A percentile compares a stretch with the other conserved stretches of the same genome.
These are phyloP conservation scores for Arthrobotrys megalospora DNA, from an alignment of 2,329 filamentous ascomycete genomes.

Conservation along the genomic window DNA sequence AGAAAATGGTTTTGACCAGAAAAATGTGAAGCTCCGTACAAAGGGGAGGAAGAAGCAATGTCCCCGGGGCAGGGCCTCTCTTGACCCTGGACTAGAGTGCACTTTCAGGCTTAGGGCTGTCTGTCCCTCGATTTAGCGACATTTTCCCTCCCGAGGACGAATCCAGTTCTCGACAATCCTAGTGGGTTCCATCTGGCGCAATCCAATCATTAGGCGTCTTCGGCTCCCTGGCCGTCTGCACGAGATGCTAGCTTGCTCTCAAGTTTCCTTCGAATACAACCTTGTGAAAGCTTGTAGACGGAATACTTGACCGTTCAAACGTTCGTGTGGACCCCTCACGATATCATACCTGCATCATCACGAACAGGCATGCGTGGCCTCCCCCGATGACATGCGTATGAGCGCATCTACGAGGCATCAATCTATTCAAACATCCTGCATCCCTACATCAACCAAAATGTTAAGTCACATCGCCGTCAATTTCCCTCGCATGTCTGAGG, in stretches of 20 bases:
- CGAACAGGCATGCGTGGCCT: conserved; percentile 31
- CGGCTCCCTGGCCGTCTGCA: conserved; percentile 46
- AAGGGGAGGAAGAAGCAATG: conserved; percentile 57
- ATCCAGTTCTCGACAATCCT: conserved; percentile 8
- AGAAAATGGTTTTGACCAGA: conserved; percentile 41
- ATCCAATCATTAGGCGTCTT: conserved; percentile 54
- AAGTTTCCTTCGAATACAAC: conserved; percentile 40
- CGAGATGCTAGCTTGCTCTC: conserved; percentile 46
- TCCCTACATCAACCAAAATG: conserved; percentile 34
- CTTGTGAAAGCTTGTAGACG: conserved; percentile 25
- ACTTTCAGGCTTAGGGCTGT: conserved; percentile 50
- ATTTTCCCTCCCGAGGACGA: conserved; percentile 21
- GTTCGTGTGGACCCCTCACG: conserved; percentile 11
- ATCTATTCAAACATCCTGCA: conserved; percentile 26
- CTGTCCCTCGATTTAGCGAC: conserved; percentile 51
- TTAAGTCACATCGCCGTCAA: conserved; percentile 41
- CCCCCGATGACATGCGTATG: conserved; percentile 58
- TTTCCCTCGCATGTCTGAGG: conserved; percentile 49
- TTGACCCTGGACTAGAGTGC: conserved; percentile 21
- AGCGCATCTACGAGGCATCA: conserved; percentile 40
- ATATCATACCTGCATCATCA: conserved; percentile 41
- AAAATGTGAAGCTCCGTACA: conserved; percentile 33
- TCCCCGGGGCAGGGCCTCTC: conserved; percentile 19
- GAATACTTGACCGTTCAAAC: conserved; percentile 4
- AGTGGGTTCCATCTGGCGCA: conserved; percentile 48